Percentiles rank a stretch among this genome's conserved stretches.
Evolutionary conservation across 306 rosid genomes (phyloP).

Genomic region (Rosa chinensis): DNA sequence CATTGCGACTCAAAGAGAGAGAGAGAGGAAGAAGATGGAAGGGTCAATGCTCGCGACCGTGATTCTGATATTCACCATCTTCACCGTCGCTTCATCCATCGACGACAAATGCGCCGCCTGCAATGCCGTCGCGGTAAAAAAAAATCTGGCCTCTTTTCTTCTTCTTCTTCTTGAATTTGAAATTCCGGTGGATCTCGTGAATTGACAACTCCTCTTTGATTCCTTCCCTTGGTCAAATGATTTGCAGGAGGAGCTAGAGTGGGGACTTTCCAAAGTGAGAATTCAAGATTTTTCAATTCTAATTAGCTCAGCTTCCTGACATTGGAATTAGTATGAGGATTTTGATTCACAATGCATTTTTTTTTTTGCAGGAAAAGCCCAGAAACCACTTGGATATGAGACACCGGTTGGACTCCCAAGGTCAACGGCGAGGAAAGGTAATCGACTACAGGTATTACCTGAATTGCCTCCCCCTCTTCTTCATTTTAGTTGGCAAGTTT

Average conservation of each 20-base stretch:
- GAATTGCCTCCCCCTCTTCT: slow-evolving; percentile 4
- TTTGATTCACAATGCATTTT: neutral
- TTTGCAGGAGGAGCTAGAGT: slow-evolving; percentile 84
- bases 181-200: neutral
- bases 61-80: slow-evolving; percentile 36
- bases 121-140: slow-evolving; percentile 77
- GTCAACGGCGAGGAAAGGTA: slow-evolving; percentile 88
- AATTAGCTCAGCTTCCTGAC: neutral
- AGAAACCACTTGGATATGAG: slow-evolving; percentile 99
- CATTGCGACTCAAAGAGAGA: neutral
- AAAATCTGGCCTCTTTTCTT: neutral
- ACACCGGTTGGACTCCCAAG: slow-evolving; percentile 90
- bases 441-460: slow-evolving; percentile 83
- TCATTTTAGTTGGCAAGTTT: neutral
- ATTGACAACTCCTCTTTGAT: neutral
- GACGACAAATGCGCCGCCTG: slow-evolving; percentile 94
- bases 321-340: neutral
- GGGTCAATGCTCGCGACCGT: slow-evolving; percentile 30
- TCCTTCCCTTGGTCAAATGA: neutral
- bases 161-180: neutral
- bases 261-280: slow-evolving; percentile 71
- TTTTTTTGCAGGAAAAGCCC: slow-evolving; percentile 69
- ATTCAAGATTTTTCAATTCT: neutral
- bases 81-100: slow-evolving; percentile 42
- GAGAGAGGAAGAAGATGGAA: slow-evolving; percentile 23